phyloP scores from a whole-genome alignment of 371 early-diverging fungal species.

The Mortierella sp. region DNA sequence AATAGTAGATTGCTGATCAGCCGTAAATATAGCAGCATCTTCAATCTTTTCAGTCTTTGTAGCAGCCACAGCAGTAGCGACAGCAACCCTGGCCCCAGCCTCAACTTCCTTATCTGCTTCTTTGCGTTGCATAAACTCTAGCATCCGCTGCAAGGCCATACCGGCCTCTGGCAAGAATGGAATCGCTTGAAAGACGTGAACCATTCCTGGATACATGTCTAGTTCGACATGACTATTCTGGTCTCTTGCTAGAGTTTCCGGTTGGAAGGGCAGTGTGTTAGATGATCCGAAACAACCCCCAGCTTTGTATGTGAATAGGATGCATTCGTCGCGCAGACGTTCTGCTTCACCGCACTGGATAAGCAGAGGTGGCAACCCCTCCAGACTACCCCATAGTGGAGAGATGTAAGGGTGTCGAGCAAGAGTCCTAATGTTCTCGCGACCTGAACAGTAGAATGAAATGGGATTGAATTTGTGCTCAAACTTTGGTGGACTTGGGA shows the following conservation, averaged over 20 bases:
- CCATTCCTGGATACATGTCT: slow-evolving; percentile 61
- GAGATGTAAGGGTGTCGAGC: slow-evolving; percentile 56
- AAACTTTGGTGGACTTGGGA: slow-evolving; percentile 40
- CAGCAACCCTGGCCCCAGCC: neutral
- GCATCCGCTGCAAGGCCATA: slow-evolving; percentile 60
- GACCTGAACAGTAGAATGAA: slow-evolving; percentile 35
- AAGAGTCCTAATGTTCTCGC: slow-evolving; percentile 33
- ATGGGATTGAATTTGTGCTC: slow-evolving; percentile 51
- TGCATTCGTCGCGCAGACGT: slow-evolving; percentile 55
- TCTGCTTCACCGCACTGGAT: slow-evolving; percentile 59
- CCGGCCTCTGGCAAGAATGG: slow-evolving; percentile 61
- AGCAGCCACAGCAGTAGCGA: neutral
- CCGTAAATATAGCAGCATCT: neutral
- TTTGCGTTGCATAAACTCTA: slow-evolving; percentile 38
- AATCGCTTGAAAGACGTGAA: slow-evolving; percentile 71
- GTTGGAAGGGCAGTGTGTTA: slow-evolving; percentile 18
- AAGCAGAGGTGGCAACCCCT: slow-evolving; percentile 60
- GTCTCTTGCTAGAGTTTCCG: neutral
- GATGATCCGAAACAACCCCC: slow-evolving; percentile 20
- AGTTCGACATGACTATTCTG: slow-evolving; percentile 26
- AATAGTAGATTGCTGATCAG: neutral
- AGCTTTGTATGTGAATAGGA: slow-evolving; percentile 54
- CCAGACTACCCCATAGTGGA: slow-evolving; percentile 56
- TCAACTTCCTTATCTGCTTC: slow-evolving; percentile 17
- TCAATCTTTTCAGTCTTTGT: neutral